Conservation (phyloP, 2,329 filamentous ascomycete genomes). For the Trichothecium sympodiale region DNA sequence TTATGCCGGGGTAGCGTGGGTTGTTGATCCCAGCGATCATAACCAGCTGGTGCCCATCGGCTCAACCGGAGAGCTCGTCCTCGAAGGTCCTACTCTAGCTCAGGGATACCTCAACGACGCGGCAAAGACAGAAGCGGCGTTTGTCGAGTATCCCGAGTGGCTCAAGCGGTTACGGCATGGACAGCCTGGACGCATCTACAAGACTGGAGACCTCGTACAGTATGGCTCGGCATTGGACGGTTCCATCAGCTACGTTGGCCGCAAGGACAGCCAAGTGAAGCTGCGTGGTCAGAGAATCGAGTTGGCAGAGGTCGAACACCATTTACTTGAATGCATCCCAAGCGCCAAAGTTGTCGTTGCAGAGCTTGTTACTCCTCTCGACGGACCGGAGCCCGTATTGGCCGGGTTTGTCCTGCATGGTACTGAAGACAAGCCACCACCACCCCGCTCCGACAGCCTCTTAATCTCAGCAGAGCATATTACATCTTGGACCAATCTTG, state of each 20-base stretch:
- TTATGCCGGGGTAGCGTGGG: conserved; percentile 7
- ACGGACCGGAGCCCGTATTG: neutral
- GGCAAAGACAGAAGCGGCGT: conserved; percentile 14
- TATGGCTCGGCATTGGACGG: conserved; percentile 20
- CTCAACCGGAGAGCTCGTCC: conserved; percentile 13
- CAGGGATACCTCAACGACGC: conserved; percentile 12
- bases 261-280: conserved; percentile 44
- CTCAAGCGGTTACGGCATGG: conserved; percentile 11
- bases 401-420: neutral
- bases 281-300: conserved; percentile 41
- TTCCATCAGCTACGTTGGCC: conserved; percentile 26
- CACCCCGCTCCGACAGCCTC: no score
- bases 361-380: neutral
- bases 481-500: no score
- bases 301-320: conserved; percentile 12
- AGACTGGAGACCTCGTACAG: conserved; percentile 10
- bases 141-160: conserved; percentile 23
- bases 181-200: conserved; percentile 10
- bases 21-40: conserved; percentile 9
- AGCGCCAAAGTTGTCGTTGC: neutral
- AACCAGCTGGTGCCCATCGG: conserved; percentile 9
- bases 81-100: conserved; percentile 15
- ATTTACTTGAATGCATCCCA: neutral
- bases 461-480: no score
- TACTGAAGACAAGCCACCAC: no score